Conservation (phyloP, 202 grass and related monocot species). For the Schoenoplectus tabernaemontani region DNA sequence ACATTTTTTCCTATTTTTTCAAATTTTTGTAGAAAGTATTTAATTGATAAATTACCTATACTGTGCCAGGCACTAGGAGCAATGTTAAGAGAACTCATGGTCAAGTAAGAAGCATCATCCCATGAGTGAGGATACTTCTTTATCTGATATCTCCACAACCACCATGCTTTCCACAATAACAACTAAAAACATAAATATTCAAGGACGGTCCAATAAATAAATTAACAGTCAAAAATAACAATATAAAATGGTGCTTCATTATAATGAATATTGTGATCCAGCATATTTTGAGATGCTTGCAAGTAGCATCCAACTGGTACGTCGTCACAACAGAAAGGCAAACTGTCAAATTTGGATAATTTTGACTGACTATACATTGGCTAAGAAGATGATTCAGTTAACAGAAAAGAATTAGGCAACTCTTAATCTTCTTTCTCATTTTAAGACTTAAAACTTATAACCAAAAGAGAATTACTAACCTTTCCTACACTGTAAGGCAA, state of each 20-base stretch:
- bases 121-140: constrained; percentile 78
- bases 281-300: constrained; percentile 1
- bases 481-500: constrained; percentile 81
- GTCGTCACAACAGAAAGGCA: not conserved
- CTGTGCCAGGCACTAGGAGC: constrained; percentile 51
- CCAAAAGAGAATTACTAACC: constrained; percentile 35
- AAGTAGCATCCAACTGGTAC: not conserved
- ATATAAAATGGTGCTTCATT: not conserved
- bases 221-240: not conserved
- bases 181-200: constrained; percentile 33
- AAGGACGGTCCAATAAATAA: not conserved
- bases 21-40: not conserved
- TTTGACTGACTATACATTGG: not conserved
- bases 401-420: not conserved
- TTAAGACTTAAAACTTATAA: not conserved
- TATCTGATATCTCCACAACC: constrained; percentile 85
- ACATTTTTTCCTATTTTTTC: not conserved
- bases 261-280: constrained; percentile 19
- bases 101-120: constrained; percentile 95
- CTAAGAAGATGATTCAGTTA: not conserved
- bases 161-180: constrained; percentile 57
- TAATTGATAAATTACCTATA: constrained; percentile 49
- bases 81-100: constrained; percentile 53
- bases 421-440: not conserved
- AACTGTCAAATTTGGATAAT: not conserved